A percentile compares a stretch with the other conserved stretches of the same genome.
Conservation (phyloP, 2,329 filamentous ascomycete genomes). For the Fragosphaeria purpurea region DNA sequence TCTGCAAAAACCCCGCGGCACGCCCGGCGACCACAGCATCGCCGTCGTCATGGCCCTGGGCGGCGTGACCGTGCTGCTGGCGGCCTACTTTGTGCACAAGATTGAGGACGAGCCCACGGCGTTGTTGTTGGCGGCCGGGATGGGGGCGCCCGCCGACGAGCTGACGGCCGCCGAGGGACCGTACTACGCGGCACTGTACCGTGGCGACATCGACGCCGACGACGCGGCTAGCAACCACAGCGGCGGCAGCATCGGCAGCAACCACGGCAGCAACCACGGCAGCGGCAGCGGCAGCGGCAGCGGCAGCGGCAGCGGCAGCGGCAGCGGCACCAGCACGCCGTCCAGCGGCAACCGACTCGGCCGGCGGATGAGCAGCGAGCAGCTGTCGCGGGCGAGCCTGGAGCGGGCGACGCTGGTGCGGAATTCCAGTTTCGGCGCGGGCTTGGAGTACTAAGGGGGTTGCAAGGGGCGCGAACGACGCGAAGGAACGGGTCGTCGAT, state of each 20-base stretch:
- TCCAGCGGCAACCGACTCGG: constrained; percentile 14
- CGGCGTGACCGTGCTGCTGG: constrained; percentile 65
- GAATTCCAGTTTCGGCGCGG: constrained; percentile 39
- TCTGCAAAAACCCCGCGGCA: constrained; percentile 78
- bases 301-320: constrained; percentile 6
- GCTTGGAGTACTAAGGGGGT: constrained; percentile 29
- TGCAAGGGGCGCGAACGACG: too few relatives aligned
- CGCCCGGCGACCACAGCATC: constrained; percentile 76
- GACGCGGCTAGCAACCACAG: background rate
- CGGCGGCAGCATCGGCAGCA: background rate
- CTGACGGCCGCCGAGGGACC: constrained; percentile 33
- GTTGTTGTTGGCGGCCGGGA: constrained; percentile 30
- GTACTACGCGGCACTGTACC: constrained; percentile 1
- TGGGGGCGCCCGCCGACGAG: constrained; percentile 17
- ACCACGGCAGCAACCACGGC: constrained; percentile 4
- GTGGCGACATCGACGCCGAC: constrained; percentile 15
- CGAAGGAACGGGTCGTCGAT: background rate
- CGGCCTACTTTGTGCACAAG: constrained; percentile 60
- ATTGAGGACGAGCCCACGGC: constrained; percentile 54
- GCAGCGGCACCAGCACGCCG: background rate
- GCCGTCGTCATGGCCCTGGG: constrained; percentile 79
- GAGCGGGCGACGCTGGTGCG: constrained; percentile 37
- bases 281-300: background rate
- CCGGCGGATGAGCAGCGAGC: constrained; percentile 31
- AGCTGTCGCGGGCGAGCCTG: constrained; percentile 31